Percentiles rank a stretch among this genome's conserved stretches.
Evolutionary conservation across 257 asterid genomes (phyloP).

Genomic region (Solanum virginianum): DNA sequence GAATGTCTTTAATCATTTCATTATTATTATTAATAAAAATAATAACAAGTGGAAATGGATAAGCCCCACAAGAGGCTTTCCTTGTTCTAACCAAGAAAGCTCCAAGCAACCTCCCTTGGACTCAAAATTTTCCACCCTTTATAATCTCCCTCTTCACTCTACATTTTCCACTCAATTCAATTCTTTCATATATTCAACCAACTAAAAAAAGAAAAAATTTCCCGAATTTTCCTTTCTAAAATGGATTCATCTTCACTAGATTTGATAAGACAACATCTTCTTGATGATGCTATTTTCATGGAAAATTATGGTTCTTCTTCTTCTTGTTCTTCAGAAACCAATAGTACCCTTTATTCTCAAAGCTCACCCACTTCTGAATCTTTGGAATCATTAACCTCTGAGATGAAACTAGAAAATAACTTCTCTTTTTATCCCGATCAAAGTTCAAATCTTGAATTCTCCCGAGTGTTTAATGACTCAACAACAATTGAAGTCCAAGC

Average conservation of each 20-base stretch:
- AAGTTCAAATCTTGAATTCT: background rate
- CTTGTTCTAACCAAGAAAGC: background rate
- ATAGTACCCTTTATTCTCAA: background rate
- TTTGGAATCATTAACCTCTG: background rate
- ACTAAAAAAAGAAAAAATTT: background rate
- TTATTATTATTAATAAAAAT: background rate
- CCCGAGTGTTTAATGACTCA: background rate
- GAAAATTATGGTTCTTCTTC: background rate
- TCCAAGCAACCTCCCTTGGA: background rate
- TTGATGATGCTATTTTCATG: background rate
- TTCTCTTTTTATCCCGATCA: background rate
- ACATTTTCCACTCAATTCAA: background rate
- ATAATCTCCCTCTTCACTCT: background rate
- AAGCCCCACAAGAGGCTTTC: background rate
- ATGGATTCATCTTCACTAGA: constrained; percentile 7
- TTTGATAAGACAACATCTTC: constrained; percentile 3
- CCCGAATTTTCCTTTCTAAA: background rate
- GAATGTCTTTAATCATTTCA: background rate
- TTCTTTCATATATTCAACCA: background rate
- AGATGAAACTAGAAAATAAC: background rate
- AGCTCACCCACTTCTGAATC: background rate
- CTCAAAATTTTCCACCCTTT: background rate
- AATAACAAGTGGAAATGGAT: background rate
- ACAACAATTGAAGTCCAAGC: background rate
- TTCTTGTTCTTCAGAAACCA: background rate